Conservation (phyloP, 257 asterid species). For the Nemophila menziesii region DNA sequence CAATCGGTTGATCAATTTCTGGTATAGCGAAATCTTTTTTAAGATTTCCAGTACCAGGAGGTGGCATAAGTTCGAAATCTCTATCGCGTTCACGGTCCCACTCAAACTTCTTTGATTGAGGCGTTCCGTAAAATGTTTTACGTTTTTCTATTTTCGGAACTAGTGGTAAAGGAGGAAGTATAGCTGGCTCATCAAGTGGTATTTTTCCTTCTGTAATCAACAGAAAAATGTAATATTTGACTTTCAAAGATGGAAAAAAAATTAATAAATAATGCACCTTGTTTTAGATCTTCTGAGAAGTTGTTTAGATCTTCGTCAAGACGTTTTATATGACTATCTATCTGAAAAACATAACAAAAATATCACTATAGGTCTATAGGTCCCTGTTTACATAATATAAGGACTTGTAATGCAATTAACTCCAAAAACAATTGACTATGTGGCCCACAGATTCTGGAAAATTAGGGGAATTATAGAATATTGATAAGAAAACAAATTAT, state of each 20-base stretch:
- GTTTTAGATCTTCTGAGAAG: constrained; percentile 95
- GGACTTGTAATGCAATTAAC: no score
- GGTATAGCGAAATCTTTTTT: no score
- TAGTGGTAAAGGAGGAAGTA: constrained; percentile 78
- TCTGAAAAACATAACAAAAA: no score
- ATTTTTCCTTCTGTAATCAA: constrained; percentile 72
- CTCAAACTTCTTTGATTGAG: constrained; percentile 69
- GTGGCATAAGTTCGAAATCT: constrained; percentile 84
- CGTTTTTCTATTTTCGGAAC: constrained; percentile 77
- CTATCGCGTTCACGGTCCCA: constrained; percentile 91
- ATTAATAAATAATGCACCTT: constrained; percentile 38
- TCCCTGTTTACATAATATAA: no score
- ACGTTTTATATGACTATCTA: constrained; percentile 89
- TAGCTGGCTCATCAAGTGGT: constrained; percentile 72
- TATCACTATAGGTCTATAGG: no score
- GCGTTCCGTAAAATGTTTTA: constrained; percentile 34
- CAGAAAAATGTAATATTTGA: neutral
- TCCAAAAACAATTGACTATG: no score
- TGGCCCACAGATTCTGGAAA: no score
- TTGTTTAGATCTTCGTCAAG: constrained; percentile 89
- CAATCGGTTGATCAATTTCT: no score
- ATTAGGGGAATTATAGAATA: no score
- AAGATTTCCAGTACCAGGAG: no score
- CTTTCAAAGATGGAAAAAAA: constrained; percentile 4
- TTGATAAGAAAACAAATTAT: no score